Evolutionary conservation across 1,284 basidiomycete species (phyloP), one percentile per base, ranked within the genome.

Genomic region (Schizopora paradoxa): DNA sequence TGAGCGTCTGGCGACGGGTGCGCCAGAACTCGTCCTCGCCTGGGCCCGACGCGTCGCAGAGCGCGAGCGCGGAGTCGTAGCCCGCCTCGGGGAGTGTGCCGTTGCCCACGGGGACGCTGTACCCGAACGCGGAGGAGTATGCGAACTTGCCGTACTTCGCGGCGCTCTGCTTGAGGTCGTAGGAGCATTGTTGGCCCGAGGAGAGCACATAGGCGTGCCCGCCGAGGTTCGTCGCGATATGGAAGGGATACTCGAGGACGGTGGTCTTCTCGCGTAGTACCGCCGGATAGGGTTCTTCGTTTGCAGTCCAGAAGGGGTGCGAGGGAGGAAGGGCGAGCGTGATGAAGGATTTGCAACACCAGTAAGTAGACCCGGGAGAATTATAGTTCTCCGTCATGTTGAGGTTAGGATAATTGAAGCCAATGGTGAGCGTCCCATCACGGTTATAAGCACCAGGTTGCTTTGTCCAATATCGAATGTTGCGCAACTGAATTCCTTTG

Each of bases 311-410:
- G 70, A 87, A 87, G 0, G 82, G 81, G 57, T 87, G 83, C 0
- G 69, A 65, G 13, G 74, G 67, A 0, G 80, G 73, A 1, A 86
- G 69, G 2, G 80, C 69, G n/a, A 88, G 74, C 4, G 79, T 66
- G 32, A 82, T 69, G 62, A 88, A 88, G 1, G 83, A 79, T 57
- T 88, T 86, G 69, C 82, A 87, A 57, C 79, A 83, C 86, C 86
- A 88, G 63, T 88, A 90, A 1, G 82, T 81, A n/a, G 82, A 86
- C 42, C 83, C 83, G 1, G 84, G 82, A 0, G 82, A 85, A 59
- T 86, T 87, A 66, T 89, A 87, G 64, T 84, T 86, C 60, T 87
- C 78, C 11, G 80, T 82, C 68, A 86, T 78, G 58, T 81, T 82
- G 61, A 78, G 77, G 56, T 86, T 86, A 18, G 83, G 82, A 57